Conservation (phyloP, 768 basidiomycete species). For the Podaxis sp. region DNA sequence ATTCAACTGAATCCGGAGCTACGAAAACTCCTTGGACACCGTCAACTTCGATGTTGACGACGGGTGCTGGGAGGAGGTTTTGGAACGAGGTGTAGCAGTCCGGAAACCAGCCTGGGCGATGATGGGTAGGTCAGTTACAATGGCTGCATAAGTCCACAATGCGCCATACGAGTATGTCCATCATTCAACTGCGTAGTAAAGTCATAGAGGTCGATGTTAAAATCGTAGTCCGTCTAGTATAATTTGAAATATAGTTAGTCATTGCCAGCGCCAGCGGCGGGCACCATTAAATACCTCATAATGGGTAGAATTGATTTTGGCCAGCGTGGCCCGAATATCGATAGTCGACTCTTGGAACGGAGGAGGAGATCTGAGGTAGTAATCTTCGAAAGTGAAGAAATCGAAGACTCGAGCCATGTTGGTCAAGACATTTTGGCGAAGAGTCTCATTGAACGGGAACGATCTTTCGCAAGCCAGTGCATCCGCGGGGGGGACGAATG, state of each 20-base stretch:
- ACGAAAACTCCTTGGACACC: slow-evolving; percentile 50
- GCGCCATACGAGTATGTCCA: slow-evolving; percentile 56
- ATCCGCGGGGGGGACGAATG: slow-evolving; percentile 50
- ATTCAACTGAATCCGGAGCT: slow-evolving; percentile 53
- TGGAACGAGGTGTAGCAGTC: slow-evolving; percentile 54
- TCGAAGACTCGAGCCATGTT: slow-evolving; percentile 48
- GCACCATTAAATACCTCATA: slow-evolving; percentile 38
- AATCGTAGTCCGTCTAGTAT: slow-evolving; percentile 62
- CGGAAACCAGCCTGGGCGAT: slow-evolving; percentile 53
- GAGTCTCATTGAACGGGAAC: slow-evolving; percentile 57
- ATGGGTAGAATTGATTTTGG: slow-evolving; percentile 45
- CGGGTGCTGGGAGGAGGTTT: slow-evolving; percentile 57
- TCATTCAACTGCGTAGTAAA: slow-evolving; percentile 59
- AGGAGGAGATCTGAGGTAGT: slow-evolving; percentile 47
- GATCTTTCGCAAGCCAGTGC: slow-evolving; percentile 59
- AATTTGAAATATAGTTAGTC: neutral
- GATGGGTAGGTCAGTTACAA: neutral
- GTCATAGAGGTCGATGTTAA: slow-evolving; percentile 56
- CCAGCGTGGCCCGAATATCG: slow-evolving; percentile 51
- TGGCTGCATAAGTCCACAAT: neutral
- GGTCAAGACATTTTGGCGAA: slow-evolving; percentile 51
- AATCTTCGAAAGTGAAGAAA: slow-evolving; percentile 56
- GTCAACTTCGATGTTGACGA: slow-evolving; percentile 49
- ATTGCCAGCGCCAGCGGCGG: neutral
- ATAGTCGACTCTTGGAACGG: slow-evolving; percentile 57